These are phyloP conservation scores for Sporopachydermia lactativora DNA, from an alignment of 805 yeast genomes.

Conservation along the genomic window DNA sequence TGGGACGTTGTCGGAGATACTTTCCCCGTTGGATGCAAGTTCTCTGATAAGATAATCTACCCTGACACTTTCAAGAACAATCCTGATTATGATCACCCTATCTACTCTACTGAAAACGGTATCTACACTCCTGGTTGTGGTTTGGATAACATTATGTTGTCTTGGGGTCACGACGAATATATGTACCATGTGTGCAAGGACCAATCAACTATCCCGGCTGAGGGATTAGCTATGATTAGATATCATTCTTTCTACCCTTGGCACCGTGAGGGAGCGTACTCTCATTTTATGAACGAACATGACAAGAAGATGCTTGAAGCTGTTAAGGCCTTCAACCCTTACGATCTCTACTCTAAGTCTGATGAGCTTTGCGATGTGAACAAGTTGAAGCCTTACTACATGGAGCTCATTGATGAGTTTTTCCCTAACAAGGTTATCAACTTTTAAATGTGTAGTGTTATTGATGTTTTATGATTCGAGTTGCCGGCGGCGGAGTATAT, in stretches of 20 bases:
- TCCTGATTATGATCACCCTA: conserved; percentile 48
- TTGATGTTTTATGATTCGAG: too few relatives aligned
- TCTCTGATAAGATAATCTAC: conserved; percentile 40
- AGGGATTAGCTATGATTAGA: conserved; percentile 60
- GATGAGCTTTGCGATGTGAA: conserved; percentile 36
- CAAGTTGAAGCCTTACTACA: conserved; percentile 40
- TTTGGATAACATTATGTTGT: conserved; percentile 51
- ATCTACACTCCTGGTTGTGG: conserved; percentile 54
- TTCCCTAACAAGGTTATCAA: conserved; percentile 45
- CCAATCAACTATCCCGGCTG: conserved; percentile 48
- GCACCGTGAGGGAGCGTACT: conserved; percentile 59
- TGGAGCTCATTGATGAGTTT: conserved; percentile 50
- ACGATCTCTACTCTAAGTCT: conserved; percentile 52
- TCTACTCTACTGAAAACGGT: conserved; percentile 53
- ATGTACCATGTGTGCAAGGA: conserved; percentile 59
- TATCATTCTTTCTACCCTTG: conserved; percentile 68
- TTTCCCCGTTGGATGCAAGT: conserved; percentile 61
- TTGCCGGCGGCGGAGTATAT: too few relatives aligned
- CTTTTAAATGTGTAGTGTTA: conserved; percentile 23
- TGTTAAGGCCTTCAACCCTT: conserved; percentile 52
- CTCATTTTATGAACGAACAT: conserved; percentile 46
- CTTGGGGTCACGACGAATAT: conserved; percentile 75
- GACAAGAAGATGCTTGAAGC: conserved; percentile 48
- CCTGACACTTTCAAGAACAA: conserved; percentile 45
- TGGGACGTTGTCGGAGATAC: conserved; percentile 79